These are phyloP conservation scores for Kregervanrija fluxuum DNA, from an alignment of 805 yeast species.

Conservation along the genomic window DNA sequence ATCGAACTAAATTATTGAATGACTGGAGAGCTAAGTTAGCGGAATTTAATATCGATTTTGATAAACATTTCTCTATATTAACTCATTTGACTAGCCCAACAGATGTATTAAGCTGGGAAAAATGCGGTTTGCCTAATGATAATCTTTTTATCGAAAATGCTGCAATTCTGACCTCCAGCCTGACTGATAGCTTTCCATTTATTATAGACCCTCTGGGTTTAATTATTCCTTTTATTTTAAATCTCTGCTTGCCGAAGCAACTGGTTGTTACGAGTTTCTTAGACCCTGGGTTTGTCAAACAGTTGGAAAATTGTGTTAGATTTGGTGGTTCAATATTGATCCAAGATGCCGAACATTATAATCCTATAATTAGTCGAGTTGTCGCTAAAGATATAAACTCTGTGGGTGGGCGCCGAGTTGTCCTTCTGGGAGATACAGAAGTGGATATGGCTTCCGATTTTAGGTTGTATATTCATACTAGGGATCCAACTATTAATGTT, in stretches of 20 bases:
- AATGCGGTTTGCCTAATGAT: slow-evolving; percentile 48
- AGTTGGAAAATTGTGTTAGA: slow-evolving; percentile 70
- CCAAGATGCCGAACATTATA: slow-evolving; percentile 73
- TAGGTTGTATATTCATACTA: slow-evolving; percentile 51
- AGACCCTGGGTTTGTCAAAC: slow-evolving; percentile 57
- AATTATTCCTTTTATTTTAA: slow-evolving; percentile 34
- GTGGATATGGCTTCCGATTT: slow-evolving; percentile 66
- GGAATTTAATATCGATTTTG: slow-evolving; percentile 32
- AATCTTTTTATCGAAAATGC: slow-evolving; percentile 59
- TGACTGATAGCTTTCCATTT: slow-evolving; percentile 36
- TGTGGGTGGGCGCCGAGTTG: slow-evolving; percentile 63
- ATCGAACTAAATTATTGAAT: slow-evolving; percentile 28
- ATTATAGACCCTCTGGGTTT: slow-evolving; percentile 68
- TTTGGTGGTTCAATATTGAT: slow-evolving; percentile 75
- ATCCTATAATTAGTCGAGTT: slow-evolving; percentile 63
- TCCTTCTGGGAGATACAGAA: slow-evolving; percentile 53
- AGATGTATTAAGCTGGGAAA: slow-evolving; percentile 44
- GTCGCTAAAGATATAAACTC: slow-evolving; percentile 52
- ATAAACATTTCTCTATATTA: slow-evolving; percentile 21
- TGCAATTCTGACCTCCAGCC: slow-evolving; percentile 32
- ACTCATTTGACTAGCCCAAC: slow-evolving; percentile 20
- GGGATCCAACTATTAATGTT: slow-evolving; percentile 41
- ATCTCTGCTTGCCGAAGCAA: slow-evolving; percentile 27
- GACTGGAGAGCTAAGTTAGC: slow-evolving; percentile 25
- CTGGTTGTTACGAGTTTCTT: slow-evolving; percentile 61